These are phyloP conservation scores for Balamuthia mandrillaris DNA, from an alignment of 208 protist genomes.

Conservation along the genomic window DNA sequence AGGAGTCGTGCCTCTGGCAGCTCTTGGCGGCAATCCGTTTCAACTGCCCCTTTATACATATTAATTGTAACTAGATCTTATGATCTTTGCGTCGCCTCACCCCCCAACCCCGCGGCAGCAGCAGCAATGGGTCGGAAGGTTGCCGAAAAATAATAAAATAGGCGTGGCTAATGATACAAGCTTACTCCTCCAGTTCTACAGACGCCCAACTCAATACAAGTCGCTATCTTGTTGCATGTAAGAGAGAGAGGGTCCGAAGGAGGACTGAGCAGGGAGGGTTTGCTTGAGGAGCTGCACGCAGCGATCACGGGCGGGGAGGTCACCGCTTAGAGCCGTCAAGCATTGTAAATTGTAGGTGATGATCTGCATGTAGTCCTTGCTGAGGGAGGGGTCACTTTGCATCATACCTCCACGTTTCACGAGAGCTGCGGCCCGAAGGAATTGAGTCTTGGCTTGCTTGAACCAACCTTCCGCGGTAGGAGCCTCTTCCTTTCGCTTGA, in stretches of 20 bases:
- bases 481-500: not conserved
- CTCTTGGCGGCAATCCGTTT: too few relatives aligned
- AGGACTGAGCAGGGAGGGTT: not conserved
- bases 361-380: not conserved
- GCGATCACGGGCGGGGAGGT: not conserved
- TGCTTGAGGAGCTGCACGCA: not conserved
- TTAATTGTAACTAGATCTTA: too few relatives aligned
- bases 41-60: too few relatives aligned
- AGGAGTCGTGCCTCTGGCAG: too few relatives aligned
- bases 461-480: not conserved
- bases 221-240: not conserved
- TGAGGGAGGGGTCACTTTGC: not conserved
- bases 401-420: constrained; percentile 23
- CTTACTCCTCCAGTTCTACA: too few relatives aligned
- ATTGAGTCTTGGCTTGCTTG: not conserved
- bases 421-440: constrained; percentile 5
- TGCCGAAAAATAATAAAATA: too few relatives aligned
- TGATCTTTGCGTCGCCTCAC: too few relatives aligned
- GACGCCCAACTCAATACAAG: not conserved
- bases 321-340: not conserved
- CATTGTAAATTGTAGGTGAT: constrained; percentile 29
- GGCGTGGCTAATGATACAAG: too few relatives aligned
- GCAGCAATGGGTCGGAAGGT: too few relatives aligned
- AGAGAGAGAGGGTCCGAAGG: not conserved
- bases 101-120: too few relatives aligned